These are phyloP conservation scores for Hyphopichia wangnamkhiaoensis DNA, from an alignment of 1,139 yeast species.

Conservation along the genomic window DNA sequence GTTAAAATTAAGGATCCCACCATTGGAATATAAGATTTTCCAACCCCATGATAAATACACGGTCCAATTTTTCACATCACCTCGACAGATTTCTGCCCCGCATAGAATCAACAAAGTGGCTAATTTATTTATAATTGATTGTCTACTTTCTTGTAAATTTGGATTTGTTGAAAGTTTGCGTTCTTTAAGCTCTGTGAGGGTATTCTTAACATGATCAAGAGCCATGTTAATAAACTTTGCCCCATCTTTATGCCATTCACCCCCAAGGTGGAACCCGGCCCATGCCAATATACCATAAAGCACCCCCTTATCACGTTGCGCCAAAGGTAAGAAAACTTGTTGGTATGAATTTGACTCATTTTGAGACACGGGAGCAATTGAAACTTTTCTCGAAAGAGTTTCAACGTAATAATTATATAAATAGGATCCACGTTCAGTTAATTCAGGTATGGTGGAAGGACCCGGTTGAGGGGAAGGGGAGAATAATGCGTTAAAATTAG, in stretches of 20 bases:
- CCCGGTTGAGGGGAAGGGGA: slow-evolving; percentile 21
- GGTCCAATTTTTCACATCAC: slow-evolving; percentile 74
- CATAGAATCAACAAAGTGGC: slow-evolving; percentile 68
- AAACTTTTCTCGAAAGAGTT: slow-evolving; percentile 56
- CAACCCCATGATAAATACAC: slow-evolving; percentile 63
- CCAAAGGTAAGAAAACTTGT: slow-evolving; percentile 77
- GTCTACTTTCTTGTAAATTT: slow-evolving; percentile 19
- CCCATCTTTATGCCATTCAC: slow-evolving; percentile 46
- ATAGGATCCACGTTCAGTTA: slow-evolving; percentile 21
- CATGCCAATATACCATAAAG: slow-evolving; percentile 72
- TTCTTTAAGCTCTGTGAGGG: slow-evolving; percentile 7
- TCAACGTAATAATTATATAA: slow-evolving; percentile 69
- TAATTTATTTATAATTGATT: slow-evolving; percentile 41
- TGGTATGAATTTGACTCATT: slow-evolving; percentile 65
- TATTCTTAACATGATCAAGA: slow-evolving; percentile 39
- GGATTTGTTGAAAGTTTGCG: background rate
- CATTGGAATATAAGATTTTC: slow-evolving; percentile 53
- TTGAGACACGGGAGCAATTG: slow-evolving; percentile 60
- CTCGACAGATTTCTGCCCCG: slow-evolving; percentile 74
- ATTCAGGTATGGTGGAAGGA: slow-evolving; percentile 19
- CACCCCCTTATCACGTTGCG: slow-evolving; percentile 67
- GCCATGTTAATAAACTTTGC: slow-evolving; percentile 48
- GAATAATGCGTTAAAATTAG: slow-evolving; percentile 19
- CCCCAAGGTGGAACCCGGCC: slow-evolving; percentile 69
- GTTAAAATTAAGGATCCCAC: slow-evolving; percentile 58